Evolutionary conservation across 306 rosid species (phyloP).

Genomic region (Cotoneaster glaucophyllus): DNA sequence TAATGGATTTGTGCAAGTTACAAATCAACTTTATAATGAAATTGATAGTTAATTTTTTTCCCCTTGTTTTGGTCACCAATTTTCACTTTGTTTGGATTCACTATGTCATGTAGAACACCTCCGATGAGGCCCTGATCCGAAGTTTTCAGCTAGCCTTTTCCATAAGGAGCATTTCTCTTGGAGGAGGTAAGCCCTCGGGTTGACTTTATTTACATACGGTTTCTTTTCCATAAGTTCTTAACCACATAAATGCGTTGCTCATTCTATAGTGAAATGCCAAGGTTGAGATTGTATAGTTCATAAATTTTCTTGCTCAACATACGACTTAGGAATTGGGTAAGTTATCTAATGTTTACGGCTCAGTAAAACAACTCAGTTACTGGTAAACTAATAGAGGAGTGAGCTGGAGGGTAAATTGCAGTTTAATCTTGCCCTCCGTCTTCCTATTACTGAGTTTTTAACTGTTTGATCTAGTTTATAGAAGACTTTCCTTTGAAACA

Average conservation of each 20-base stretch:
- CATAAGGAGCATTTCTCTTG: constrained; percentile 60
- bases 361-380: neutral
- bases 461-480: neutral
- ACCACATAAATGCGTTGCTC: neutral
- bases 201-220: neutral
- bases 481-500: neutral
- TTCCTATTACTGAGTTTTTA: neutral
- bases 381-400: neutral
- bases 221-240: neutral
- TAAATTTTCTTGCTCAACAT: neutral
- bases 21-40: neutral
- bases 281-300: neutral
- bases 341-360: too few species aligned
- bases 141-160: constrained; percentile 87
- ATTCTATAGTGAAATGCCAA: neutral
- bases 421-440: neutral
- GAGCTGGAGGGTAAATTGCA: neutral
- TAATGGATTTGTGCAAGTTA: neutral
- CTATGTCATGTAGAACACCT: constrained; percentile 42
- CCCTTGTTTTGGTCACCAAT: neutral
- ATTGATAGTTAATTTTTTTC: neutral
- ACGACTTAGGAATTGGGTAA: too few species aligned
- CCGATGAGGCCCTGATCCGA: constrained; percentile 50
- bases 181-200: constrained; percentile 42
- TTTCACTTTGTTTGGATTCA: neutral